Conservation (phyloP, 192 early-diverging fungal species). For the Coemansia sp. region DNA sequence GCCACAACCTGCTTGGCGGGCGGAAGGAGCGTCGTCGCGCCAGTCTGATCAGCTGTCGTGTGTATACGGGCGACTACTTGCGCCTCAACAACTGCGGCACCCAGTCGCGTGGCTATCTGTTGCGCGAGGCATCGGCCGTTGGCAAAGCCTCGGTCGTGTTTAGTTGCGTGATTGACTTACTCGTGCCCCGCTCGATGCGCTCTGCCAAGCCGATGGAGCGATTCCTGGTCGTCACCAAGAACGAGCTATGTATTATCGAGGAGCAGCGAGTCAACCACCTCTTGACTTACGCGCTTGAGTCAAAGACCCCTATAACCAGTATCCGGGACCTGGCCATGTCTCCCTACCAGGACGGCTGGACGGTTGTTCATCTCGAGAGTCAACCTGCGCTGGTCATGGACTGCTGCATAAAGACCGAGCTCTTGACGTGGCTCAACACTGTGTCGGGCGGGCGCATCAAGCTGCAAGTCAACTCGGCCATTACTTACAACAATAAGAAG, state of each 20-base stretch:
- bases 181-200: slow-evolving; percentile 73
- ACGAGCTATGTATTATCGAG: slow-evolving; percentile 63
- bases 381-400: slow-evolving; percentile 67
- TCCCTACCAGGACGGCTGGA: slow-evolving; percentile 73
- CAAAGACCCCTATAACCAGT: slow-evolving; percentile 58
- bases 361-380: slow-evolving; percentile 62
- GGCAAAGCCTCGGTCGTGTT: slow-evolving; percentile 63
- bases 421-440: slow-evolving; percentile 64
- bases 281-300: slow-evolving; percentile 58
- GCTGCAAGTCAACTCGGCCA: slow-evolving; percentile 61
- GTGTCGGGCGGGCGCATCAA: slow-evolving; percentile 62
- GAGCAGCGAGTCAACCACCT: slow-evolving; percentile 59
- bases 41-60: slow-evolving; percentile 77
- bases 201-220: slow-evolving; percentile 74
- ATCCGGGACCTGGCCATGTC: slow-evolving; percentile 69
- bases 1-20: slow-evolving; percentile 83
- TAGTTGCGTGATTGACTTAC: slow-evolving; percentile 60
- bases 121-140: slow-evolving; percentile 45
- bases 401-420: slow-evolving; percentile 74
- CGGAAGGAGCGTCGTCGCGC: slow-evolving; percentile 93
- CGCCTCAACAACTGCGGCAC: slow-evolving; percentile 53
- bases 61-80: slow-evolving; percentile 93
- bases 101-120: slow-evolving; percentile 29
- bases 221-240: slow-evolving; percentile 68
- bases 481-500: slow-evolving; percentile 74